phyloP scores from a whole-genome alignment of 805 yeast species.

The Blastobotrys attinorum region DNA sequence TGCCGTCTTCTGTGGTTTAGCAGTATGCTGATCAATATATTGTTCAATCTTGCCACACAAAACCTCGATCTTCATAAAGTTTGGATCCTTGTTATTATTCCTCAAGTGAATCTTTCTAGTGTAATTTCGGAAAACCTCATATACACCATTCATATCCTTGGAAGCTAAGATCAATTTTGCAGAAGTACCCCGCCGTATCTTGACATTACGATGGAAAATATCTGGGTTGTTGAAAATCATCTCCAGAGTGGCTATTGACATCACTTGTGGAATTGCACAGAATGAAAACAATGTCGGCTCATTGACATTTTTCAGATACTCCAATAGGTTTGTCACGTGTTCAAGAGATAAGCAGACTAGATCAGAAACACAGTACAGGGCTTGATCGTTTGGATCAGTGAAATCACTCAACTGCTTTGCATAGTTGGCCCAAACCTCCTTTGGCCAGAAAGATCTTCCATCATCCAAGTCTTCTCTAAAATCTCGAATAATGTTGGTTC shows the following conservation, averaged over 20 bases:
- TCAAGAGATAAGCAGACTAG: slow-evolving; percentile 69
- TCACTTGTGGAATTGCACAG: slow-evolving; percentile 97
- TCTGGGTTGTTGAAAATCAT: slow-evolving; percentile 72
- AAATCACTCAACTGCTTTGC: slow-evolving; percentile 56
- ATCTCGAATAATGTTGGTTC: slow-evolving; percentile 93
- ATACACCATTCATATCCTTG: slow-evolving; percentile 67
- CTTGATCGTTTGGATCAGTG: slow-evolving; percentile 43
- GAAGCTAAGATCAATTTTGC: slow-evolving; percentile 66
- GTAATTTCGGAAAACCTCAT: slow-evolving; percentile 67
- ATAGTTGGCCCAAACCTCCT: slow-evolving; percentile 84
- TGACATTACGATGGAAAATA: slow-evolving; percentile 65
- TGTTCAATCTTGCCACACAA: slow-evolving; percentile 85
- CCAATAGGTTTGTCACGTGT: slow-evolving; percentile 70
- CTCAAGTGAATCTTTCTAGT: slow-evolving; percentile 69
- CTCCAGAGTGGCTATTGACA: slow-evolving; percentile 95
- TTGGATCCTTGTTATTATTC: slow-evolving; percentile 75
- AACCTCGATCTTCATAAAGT: slow-evolving; percentile 74
- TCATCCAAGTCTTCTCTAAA: slow-evolving; percentile 86
- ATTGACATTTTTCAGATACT: slow-evolving; percentile 63
- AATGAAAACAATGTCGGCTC: slow-evolving; percentile 83
- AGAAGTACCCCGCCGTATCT: slow-evolving; percentile 86
- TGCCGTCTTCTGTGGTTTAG: slow-evolving; percentile 5
- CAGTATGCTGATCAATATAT: slow-evolving; percentile 50
- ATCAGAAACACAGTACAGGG: slow-evolving; percentile 71
- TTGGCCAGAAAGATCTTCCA: slow-evolving; percentile 94